These are phyloP conservation scores for Syzygium aromaticum DNA, from an alignment of 345 rosid species.

Conservation along the genomic window DNA sequence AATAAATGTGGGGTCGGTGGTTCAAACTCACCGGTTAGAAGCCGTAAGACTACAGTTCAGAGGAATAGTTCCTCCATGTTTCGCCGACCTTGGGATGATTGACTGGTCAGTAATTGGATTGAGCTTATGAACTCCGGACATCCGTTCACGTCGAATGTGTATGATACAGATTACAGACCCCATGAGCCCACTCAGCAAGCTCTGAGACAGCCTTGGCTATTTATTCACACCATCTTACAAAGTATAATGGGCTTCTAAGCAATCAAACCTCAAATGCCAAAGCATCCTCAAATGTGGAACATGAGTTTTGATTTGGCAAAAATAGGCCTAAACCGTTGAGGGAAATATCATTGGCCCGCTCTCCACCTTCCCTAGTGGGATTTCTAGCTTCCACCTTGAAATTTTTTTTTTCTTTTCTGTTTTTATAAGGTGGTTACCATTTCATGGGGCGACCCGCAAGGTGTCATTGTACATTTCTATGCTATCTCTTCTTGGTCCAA, in stretches of 20 bases:
- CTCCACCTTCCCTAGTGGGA: background rate
- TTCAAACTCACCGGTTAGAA: rapidly evolving
- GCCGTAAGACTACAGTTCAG: background rate
- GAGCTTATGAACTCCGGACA: background rate
- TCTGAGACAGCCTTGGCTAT: background rate
- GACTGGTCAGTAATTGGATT: background rate
- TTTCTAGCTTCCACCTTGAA: background rate
- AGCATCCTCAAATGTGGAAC: background rate
- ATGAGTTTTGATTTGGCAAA: background rate
- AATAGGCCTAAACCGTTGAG: background rate
- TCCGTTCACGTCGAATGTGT: background rate
- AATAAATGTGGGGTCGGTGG: background rate
- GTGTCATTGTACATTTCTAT: background rate
- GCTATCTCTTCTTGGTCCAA: background rate
- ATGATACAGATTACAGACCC: background rate
- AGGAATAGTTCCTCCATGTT: background rate
- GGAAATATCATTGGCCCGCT: background rate
- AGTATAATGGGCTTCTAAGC: background rate
- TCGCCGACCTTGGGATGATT: background rate
- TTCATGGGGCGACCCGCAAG: background rate
- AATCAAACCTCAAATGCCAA: background rate
- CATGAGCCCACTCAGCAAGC: background rate
- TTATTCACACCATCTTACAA: background rate
- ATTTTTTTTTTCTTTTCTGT: background rate
- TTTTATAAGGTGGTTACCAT: background rate